Evolutionary conservation across 1,139 yeast species (phyloP).

Genomic region (Candida glucosophila): DNA sequence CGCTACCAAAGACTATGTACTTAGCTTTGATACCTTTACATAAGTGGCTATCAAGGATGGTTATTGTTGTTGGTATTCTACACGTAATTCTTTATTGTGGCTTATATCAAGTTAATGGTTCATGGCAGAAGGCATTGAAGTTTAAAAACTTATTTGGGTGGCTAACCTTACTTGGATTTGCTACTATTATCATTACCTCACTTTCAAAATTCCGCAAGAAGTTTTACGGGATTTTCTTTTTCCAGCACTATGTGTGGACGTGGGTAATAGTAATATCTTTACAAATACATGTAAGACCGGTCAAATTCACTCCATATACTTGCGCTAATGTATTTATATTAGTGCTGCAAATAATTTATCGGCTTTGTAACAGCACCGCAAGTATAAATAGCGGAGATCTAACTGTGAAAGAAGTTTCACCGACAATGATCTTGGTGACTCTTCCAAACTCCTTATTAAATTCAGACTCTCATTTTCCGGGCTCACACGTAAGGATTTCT

Average conservation of each 20-base stretch:
- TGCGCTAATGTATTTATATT: conserved; percentile 39
- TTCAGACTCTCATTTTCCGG: conserved; percentile 33
- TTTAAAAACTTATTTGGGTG: conserved; percentile 56
- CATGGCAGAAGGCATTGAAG: conserved; percentile 42
- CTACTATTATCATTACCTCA: conserved; percentile 52
- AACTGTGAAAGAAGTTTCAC: conserved; percentile 35
- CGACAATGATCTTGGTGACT: conserved; percentile 37
- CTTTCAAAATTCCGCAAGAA: conserved; percentile 47
- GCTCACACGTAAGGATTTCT: conserved; percentile 46
- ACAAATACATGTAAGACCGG: conserved; percentile 72
- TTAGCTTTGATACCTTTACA: conserved; percentile 70
- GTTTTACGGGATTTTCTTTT: conserved; percentile 45
- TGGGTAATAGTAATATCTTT: conserved; percentile 56
- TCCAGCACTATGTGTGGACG: conserved; percentile 59
- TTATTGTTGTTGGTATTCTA: conserved; percentile 50
- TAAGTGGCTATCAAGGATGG: conserved; percentile 76
- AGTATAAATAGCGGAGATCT: conserved; percentile 29
- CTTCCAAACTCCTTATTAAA: conserved; percentile 35
- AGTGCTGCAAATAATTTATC: conserved; percentile 23
- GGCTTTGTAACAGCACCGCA: conserved; percentile 20
- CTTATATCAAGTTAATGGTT: conserved; percentile 40
- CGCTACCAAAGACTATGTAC: conserved; percentile 65
- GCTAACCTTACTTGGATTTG: conserved; percentile 52
- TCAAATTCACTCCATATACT: conserved; percentile 43
- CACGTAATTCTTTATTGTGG: conserved; percentile 59